Evolutionary conservation across 2,329 filamentous ascomycete genomes (phyloP).

Genomic region (Plectosphaerella plurivora): DNA sequence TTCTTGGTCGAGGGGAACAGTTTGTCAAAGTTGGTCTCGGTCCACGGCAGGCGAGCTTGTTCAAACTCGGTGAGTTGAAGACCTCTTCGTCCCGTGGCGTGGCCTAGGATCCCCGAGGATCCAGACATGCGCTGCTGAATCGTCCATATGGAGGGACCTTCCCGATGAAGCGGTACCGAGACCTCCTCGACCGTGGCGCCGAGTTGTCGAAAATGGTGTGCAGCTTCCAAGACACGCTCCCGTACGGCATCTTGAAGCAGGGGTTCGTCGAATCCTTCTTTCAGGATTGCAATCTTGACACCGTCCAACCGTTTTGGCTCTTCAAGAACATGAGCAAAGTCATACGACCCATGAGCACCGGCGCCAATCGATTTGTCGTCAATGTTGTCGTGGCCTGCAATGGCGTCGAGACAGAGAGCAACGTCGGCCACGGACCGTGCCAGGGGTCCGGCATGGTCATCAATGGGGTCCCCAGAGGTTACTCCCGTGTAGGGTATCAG

Average conservation of each 20-base stretch:
- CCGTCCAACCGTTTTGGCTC: slow-evolving; percentile 18
- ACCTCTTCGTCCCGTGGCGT: slow-evolving; percentile 40
- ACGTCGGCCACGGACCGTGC: slow-evolving; percentile 32
- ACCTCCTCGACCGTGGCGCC: slow-evolving; percentile 46
- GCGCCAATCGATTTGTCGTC: slow-evolving; percentile 38
- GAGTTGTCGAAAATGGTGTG: slow-evolving; percentile 32
- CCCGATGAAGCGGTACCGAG: slow-evolving; percentile 42
- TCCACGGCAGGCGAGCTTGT: slow-evolving; percentile 38
- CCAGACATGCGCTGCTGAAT: slow-evolving; percentile 40
- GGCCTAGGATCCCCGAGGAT: slow-evolving; percentile 33
- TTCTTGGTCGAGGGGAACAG: slow-evolving; percentile 50
- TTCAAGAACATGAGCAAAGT: slow-evolving; percentile 16
- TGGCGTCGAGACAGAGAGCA: slow-evolving; percentile 36
- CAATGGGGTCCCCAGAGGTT: slow-evolving; percentile 40
- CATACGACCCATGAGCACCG: slow-evolving; percentile 20
- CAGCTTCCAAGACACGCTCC: slow-evolving; percentile 34
- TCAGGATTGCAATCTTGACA: slow-evolving; percentile 35
- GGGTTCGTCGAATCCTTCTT: slow-evolving; percentile 36
- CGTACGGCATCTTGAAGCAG: slow-evolving; percentile 32
- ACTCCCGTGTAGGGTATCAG: slow-evolving; percentile 48
- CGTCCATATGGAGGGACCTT: slow-evolving; percentile 47
- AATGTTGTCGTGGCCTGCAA: slow-evolving; percentile 43
- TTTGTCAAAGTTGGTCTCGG: slow-evolving; percentile 42
- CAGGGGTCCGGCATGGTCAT: slow-evolving; percentile 46
- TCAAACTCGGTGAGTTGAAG: slow-evolving; percentile 48